Base-by-base conservation (phyloP, 179 eudicot genomes). In the Spinacia oleracea region DNA sequence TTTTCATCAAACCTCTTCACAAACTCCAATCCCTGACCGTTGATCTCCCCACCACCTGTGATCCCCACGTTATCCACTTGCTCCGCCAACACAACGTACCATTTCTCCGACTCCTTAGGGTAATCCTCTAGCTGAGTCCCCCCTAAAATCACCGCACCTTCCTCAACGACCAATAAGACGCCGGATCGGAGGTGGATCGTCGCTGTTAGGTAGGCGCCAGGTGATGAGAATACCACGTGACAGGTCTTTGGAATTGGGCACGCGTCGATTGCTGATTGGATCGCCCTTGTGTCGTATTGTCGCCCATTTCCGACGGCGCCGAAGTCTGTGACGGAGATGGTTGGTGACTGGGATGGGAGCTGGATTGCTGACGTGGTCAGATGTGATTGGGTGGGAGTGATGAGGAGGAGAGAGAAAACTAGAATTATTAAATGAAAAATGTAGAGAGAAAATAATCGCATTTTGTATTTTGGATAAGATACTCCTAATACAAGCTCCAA, bases 41-140 rank as follows among this genome's bases (percentile, higher is more conserved):
- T 88, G 72, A 95, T 88, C 83, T 91, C 98, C 40, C 98, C 98
- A 20, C 91, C 96, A 4, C 98, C 98, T 0, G 88, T 90, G 72
- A 95, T 91, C 84, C 97, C 98, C 79, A 95, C 98, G 43, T 89
- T 93, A 74, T 64, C 85, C 66, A 82, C 93, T 56, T 89, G 80
- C 88, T 95, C 97, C 82, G 93, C 98, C 85, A 95, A 1, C 85
- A 95, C 93, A 81, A 88, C 93, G 66, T 95, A 95, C 98, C 98
- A 93, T 71, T 83, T 78, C 43, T 56, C 75, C 43, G 48, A 67
- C 51, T 89, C 89, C 56, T 8, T 31, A 2, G 97, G 93, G 58
- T 91, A 93, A 74, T 95, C 97, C 51, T 82, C 85, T 64, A 81
- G 32, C 80, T 70, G 84, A 1, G 98, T 87, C 18, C 98, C 98